Evolutionary conservation across 768 basidiomycete genomes (phyloP), one percentile per base, ranked within the genome.

Genomic region (Tricholoma terreum): DNA sequence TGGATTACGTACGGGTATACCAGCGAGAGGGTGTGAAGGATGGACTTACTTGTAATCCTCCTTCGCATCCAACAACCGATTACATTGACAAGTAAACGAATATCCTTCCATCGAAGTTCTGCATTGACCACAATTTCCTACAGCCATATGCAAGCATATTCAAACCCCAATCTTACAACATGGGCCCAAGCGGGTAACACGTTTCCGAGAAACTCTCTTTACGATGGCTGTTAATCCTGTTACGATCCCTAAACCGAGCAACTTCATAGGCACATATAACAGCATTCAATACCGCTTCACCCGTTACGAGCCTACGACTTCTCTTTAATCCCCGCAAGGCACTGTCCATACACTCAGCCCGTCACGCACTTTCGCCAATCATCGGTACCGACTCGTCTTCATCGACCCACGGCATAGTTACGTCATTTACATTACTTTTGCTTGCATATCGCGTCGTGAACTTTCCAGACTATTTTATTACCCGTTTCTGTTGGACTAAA

Each of bases 1-100:
- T 98, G 61, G 96, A 98, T 71, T 98, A 97, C 63, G 82, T 99
- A 21, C 85, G 93, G 35, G 80, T 95, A 52, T 92, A 93, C 63
- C 94, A 97, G 74, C 83, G 87, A 34, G 68, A 83, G 19, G 93
- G 87, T 8, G 67, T 83, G n/a, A 73, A 83, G 61, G 77, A 87
- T 54, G 86, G 82, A 9, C 64, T 92, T 34, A 86, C 88, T 0
- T 99, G 96, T 70, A 80, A 92, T 69, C 96, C 96, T 8, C 73
- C 84, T 2, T 79, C 76, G 48, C 77, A 82, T 56, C 96, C 96
- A 0, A 99, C 96, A 2, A 69, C 84, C 15, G 73, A 85, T 56
- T 99, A 98, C 67, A 92, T 92, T 61, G 74, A 80, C 36, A 75
- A 71, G 90, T 87, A 63, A 35, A 78, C 68, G 34, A 11, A 40